phyloP scores from a whole-genome alignment of 2,329 filamentous ascomycete species.

The Hymenotorrendiella dingleyae region DNA sequence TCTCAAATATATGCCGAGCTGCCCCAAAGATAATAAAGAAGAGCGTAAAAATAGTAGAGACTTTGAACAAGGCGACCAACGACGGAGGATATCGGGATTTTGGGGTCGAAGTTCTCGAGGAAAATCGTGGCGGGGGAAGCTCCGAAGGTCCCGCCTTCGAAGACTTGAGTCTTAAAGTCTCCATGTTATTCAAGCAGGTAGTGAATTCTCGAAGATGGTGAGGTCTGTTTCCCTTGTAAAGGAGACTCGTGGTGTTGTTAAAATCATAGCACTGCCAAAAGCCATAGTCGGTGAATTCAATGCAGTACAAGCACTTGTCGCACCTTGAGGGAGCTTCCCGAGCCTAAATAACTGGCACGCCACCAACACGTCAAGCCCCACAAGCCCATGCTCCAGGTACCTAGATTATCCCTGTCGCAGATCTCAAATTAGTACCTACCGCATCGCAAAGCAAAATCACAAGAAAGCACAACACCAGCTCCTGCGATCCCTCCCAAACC shows the following conservation, averaged over 20 bases:
- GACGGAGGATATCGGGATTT: neutral
- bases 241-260: neutral
- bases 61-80: neutral
- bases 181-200: neutral
- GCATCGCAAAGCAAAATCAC: neutral
- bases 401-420: conserved; percentile 2
- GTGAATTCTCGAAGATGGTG: neutral
- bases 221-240: neutral
- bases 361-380: too few relatives aligned
- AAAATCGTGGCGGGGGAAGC: neutral
- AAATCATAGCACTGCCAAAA: too few relatives aligned
- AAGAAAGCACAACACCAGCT: neutral
- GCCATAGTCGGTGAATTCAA: too few relatives aligned
- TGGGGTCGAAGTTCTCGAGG: neutral
- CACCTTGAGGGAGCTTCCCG: neutral
- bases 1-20: conserved; percentile 1
- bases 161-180: neutral
- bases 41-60: conserved; percentile 1
- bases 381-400: neutral
- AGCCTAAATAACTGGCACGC: neutral
- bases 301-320: too few relatives aligned
- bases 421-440: neutral
- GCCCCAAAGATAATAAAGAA: conserved; percentile 7
- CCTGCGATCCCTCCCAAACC: neutral
- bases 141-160: conserved; percentile 24